These are phyloP conservation scores for Podila verticillata DNA, from an alignment of 192 early-diverging fungal species.

Conservation along the genomic window DNA sequence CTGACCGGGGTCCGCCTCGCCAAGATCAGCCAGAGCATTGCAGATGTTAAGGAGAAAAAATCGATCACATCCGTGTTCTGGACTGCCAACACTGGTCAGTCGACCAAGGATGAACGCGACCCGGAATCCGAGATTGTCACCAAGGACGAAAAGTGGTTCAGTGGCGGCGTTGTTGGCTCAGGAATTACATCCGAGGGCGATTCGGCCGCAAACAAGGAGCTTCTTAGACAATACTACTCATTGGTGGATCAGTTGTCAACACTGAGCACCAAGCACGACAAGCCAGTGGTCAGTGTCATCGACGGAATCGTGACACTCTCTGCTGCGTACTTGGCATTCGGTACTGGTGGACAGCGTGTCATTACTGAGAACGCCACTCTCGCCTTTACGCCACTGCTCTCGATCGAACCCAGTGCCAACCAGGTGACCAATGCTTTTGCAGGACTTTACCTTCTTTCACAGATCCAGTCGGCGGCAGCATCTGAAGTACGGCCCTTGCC, in stretches of 20 bases:
- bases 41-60: constrained; percentile 8
- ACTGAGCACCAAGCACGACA: neutral
- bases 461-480: constrained; percentile 16
- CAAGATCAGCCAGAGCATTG: constrained; percentile 34
- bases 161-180: constrained; percentile 47
- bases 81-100: constrained; percentile 40
- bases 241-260: constrained; percentile 17
- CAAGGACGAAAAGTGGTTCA: constrained; percentile 55
- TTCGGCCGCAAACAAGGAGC: constrained; percentile 5
- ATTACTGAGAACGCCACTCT: constrained; percentile 58
- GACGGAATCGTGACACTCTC: constrained; percentile 53
- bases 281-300: constrained; percentile 43
- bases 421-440: constrained; percentile 29
- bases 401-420: neutral
- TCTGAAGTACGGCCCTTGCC: constrained; percentile 33
- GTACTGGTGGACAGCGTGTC: constrained; percentile 37
- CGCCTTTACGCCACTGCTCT: constrained; percentile 27
- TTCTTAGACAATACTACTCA: constrained; percentile 38
- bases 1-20: constrained; percentile 44
- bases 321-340: constrained; percentile 48
- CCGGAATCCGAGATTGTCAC: constrained; percentile 47
- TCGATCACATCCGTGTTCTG: constrained; percentile 45
- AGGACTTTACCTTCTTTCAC: constrained; percentile 28
- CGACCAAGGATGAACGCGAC: constrained; percentile 19
- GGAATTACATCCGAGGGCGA: constrained; percentile 1